Evolutionary conservation across 306 rosid genomes (phyloP), one percentile per base, ranked within the genome.

Genomic region (barrel medic (Medicago truncatula)): DNA sequence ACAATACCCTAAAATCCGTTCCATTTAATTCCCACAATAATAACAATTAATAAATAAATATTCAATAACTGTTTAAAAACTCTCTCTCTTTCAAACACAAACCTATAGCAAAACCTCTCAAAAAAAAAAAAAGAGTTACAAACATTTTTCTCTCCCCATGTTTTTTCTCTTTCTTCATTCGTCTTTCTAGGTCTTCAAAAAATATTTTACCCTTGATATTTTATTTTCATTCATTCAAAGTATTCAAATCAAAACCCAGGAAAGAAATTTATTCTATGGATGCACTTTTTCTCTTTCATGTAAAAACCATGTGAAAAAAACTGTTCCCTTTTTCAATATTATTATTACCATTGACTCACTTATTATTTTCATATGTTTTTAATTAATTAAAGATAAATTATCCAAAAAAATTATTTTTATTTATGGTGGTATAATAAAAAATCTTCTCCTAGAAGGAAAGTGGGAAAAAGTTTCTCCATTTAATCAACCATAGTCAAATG

Each of bases 381-480:
- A 0, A 61, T 28, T 14, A 6, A 39, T n/a, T n/a, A 36, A 16
- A 21, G 13, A 14, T 57, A 59, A 11, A 58, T 5, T 25, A 59
- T 8, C 9, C 40, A 39, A 16, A 56, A 11, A 21, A 21, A 58
- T 23, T 34, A 49, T 36, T 61, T 21, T 2, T 40, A 61, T 41
- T 34, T 38, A 11, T 41, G 47, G 10, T 75, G 58, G 16, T 18
- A 44, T 34, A 39, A 16, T 67, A 36, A 60, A 70, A 81, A 39
- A 84, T 81, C 75, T 70, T 64, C 10, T 3, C 70, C 1, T 16
- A 46, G 6, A 78, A 61, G 80, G 80, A 72, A 81, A 71, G 49
- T 72, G 53, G 23, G 2, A 31, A 9, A 9, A 0, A 2, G 12
- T 13, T 52, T 14, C 44, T n/a, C 12, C 4, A 14, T 34, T 31